Evolutionary conservation across 805 yeast genomes (phyloP).

Genomic region (Groenewaldozyma tartarivorans): DNA sequence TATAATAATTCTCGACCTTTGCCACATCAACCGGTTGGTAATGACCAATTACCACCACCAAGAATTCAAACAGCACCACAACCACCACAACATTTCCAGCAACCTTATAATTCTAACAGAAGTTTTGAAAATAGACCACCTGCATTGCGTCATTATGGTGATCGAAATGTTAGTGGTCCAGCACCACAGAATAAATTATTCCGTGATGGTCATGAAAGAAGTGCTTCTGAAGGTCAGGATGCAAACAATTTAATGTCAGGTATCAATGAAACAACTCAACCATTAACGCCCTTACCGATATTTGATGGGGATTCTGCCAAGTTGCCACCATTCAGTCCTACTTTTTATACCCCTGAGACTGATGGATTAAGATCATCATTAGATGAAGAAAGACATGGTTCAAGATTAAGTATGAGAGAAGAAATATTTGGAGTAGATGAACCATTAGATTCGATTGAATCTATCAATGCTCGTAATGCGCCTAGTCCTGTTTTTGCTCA

Average conservation of each 20-base stretch:
- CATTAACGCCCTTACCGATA: constrained; percentile 17
- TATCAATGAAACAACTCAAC: constrained; percentile 18
- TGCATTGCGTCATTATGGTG: constrained; percentile 1
- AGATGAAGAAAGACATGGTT: constrained; percentile 6
- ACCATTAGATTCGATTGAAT: constrained; percentile 14
- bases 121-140: constrained; percentile 3
- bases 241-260: constrained; percentile 23
- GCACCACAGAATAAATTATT: constrained; percentile 1
- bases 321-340: background rate
- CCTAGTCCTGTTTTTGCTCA: constrained; percentile 9
- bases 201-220: constrained; percentile 20
- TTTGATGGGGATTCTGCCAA: background rate
- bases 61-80: background rate
- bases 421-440: constrained; percentile 18
- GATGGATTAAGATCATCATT: background rate
- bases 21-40: background rate
- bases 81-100: constrained; percentile 2
- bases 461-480: constrained; percentile 11
- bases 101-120: constrained; percentile 2
- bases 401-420: constrained; percentile 20
- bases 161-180: constrained; percentile 2
- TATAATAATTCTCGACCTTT: background rate
- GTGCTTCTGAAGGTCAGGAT: constrained; percentile 26
- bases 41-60: constrained; percentile 3
- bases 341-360: background rate